Evolutionary conservation across 208 protist genomes (phyloP).

Genomic region (Acanthamoeba castellanii): DNA sequence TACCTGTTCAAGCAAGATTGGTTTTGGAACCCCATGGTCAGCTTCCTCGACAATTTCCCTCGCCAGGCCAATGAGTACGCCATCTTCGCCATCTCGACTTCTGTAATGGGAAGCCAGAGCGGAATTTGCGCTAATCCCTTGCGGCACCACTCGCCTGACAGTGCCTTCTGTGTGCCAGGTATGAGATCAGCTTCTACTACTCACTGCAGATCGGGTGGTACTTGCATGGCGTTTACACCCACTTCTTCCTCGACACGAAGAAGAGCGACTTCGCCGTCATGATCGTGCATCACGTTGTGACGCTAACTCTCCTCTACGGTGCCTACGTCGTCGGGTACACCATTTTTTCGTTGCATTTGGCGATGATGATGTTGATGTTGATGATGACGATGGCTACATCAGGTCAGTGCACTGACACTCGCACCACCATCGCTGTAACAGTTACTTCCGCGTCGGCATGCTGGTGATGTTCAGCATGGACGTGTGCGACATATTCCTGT

Average conservation of each 20-base stretch:
- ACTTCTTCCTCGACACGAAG: slow-evolving; percentile 72
- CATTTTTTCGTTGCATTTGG: neutral
- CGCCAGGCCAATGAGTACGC: slow-evolving; percentile 24
- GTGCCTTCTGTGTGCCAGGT: neutral
- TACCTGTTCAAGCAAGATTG: slow-evolving; percentile 60
- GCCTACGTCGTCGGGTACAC: slow-evolving; percentile 20
- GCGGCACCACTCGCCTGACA: neutral
- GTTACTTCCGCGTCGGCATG: slow-evolving; percentile 68
- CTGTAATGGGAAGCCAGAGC: no score
- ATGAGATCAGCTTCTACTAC: slow-evolving; percentile 62
- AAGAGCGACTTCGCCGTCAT: slow-evolving; percentile 68
- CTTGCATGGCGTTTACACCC: slow-evolving; percentile 32
- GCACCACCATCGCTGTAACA: neutral
- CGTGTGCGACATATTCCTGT: slow-evolving; percentile 28
- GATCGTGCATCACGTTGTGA: slow-evolving; percentile 63
- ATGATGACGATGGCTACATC: neutral
- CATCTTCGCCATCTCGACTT: neutral
- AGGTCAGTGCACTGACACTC: neutral
- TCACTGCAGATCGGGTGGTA: slow-evolving; percentile 61
- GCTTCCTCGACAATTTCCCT: slow-evolving; percentile 66
- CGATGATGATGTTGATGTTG: no score
- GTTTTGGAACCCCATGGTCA: slow-evolving; percentile 43
- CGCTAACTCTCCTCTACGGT: slow-evolving; percentile 32
- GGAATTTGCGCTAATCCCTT: neutral
- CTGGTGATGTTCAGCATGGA: slow-evolving; percentile 69